These are phyloP conservation scores for Boletus speciosus DNA, from an alignment of 768 basidiomycete genomes.

Conservation along the genomic window DNA sequence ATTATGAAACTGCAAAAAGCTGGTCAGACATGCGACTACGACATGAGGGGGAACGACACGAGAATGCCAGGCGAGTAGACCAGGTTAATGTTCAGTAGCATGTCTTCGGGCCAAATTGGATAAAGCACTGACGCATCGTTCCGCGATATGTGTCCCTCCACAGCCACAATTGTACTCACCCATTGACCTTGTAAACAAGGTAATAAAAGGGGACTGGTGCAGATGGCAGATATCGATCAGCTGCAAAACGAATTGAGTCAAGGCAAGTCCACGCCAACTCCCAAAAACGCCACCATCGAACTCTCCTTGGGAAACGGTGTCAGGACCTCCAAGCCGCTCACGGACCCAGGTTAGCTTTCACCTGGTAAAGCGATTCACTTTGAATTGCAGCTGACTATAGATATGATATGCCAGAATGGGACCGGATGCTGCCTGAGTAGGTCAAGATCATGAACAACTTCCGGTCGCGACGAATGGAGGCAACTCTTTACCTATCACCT, in stretches of 20 bases:
- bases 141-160: neutral
- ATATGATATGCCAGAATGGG: conserved; percentile 6
- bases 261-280: neutral
- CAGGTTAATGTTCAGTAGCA: conserved; percentile 54
- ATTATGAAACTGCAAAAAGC: neutral
- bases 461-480: conserved; percentile 5
- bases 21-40: conserved; percentile 53
- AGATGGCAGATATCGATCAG: neutral
- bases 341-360: conserved; percentile 4
- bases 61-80: conserved; percentile 44
- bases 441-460: neutral
- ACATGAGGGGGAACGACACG: conserved; percentile 41
- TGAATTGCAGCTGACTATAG: neutral
- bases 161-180: neutral
- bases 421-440: conserved; percentile 5
- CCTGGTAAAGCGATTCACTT: no score
- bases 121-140: no score
- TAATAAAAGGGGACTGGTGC: neutral
- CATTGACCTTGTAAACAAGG: no score
- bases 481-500: neutral
- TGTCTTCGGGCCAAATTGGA: no score
- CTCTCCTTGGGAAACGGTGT: neutral
- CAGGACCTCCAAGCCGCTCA: conserved; percentile 6
- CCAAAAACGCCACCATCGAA: neutral
- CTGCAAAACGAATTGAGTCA: neutral